phyloP scores from a whole-genome alignment of 2,329 filamentous ascomycete genomes.

The Aspergillus puulaauensis region DNA sequence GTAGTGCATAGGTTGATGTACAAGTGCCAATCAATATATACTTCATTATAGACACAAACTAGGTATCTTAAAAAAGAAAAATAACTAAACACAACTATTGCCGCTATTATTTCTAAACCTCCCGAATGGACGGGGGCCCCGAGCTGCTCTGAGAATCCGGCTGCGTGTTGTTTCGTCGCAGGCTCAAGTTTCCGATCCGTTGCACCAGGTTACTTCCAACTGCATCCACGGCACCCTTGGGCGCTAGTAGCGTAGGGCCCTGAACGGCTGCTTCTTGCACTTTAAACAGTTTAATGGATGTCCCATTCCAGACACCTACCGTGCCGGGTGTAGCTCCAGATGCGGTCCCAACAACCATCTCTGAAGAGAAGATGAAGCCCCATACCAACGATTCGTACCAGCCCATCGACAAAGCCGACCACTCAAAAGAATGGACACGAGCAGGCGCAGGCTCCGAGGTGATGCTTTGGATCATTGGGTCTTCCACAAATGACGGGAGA shows the following conservation, averaged over 20 bases:
- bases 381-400: conserved; percentile 97
- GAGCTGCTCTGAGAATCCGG: conserved; percentile 31
- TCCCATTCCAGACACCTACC: conserved; percentile 92
- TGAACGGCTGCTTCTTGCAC: conserved; percentile 81
- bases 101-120: conserved; percentile 29
- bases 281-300: conserved; percentile 80
- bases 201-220: conserved; percentile 88
- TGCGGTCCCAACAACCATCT: conserved; percentile 65
- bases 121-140: conserved; percentile 33
- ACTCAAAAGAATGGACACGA: conserved; percentile 87
- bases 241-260: conserved; percentile 78
- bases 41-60: conserved; percentile 8
- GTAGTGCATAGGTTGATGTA: too few relatives aligned
- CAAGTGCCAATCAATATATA: not conserved
- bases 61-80: conserved; percentile 21
- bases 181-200: conserved; percentile 77
- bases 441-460: conserved; percentile 67
- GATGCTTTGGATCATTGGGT: conserved; percentile 65
- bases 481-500: conserved; percentile 44
- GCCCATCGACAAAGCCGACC: conserved; percentile 83
- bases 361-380: conserved; percentile 86
- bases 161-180: conserved; percentile 44
- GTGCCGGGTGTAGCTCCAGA: conserved; percentile 67
- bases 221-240: conserved; percentile 86
- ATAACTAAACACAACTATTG: conserved; percentile 11